Evolutionary conservation across 441 rosid genomes (phyloP).

Genomic region (Pelargonium australe): DNA sequence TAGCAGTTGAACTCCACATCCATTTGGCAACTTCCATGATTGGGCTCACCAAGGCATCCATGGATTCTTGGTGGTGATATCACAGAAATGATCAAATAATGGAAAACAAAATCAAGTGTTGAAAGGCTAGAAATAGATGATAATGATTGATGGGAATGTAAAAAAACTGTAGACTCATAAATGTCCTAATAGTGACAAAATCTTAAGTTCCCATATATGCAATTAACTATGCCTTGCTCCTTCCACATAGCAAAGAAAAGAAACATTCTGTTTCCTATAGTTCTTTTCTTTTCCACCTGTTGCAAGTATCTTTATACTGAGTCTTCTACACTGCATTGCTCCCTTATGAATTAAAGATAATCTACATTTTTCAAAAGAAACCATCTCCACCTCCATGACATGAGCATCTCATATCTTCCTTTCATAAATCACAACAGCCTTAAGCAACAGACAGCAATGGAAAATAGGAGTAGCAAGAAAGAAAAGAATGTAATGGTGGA

Average conservation of each 20-base stretch:
- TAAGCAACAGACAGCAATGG: background rate
- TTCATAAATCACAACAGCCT: background rate
- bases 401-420: background rate
- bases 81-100: background rate
- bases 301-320: background rate
- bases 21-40: constrained; percentile 3
- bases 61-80: constrained; percentile 1
- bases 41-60: constrained; percentile 2
- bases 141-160: constrained; percentile 3
- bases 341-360: too few relatives aligned
- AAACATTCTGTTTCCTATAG: background rate
- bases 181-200: background rate
- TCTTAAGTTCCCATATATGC: background rate
- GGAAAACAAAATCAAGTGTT: background rate
- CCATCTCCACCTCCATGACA: background rate
- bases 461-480: background rate
- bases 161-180: background rate
- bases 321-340: background rate
- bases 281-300: constrained; percentile 4
- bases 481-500: background rate
- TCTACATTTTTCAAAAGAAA: background rate
- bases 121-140: background rate
- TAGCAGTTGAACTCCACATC: background rate
- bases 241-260: background rate
- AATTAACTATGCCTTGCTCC: background rate